phyloP scores from a whole-genome alignment of 768 basidiomycete species.

The Coprinopsis sp. region DNA sequence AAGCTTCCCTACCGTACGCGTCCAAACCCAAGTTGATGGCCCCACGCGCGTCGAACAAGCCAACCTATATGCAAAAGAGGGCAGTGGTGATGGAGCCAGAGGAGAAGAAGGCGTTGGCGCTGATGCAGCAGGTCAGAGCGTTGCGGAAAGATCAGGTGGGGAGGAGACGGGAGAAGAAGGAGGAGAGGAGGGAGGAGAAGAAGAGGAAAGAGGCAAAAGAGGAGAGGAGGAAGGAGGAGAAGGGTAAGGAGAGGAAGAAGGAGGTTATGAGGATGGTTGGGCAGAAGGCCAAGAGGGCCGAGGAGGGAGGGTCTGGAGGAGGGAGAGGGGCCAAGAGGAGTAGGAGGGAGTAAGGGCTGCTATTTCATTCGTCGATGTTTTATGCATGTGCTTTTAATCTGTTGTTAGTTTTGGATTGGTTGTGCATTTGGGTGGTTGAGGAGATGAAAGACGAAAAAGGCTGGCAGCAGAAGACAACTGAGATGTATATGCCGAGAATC shows the following conservation, averaged over 20 bases:
- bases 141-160: constrained; percentile 83
- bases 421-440: too few relatives aligned
- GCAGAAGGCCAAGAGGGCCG: constrained; percentile 67
- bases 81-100: constrained; percentile 95
- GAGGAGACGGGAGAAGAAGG: constrained; percentile 80
- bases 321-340: constrained; percentile 50
- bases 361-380: too few relatives aligned
- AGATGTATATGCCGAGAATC: too few relatives aligned
- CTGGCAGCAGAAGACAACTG: too few relatives aligned
- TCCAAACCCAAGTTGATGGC: constrained; percentile 86
- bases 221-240: constrained; percentile 56
- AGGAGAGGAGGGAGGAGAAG: constrained; percentile 64
- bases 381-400: too few relatives aligned
- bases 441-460: too few relatives aligned
- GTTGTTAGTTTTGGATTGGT: too few relatives aligned
- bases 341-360: constrained; percentile 33
- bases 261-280: constrained; percentile 71
- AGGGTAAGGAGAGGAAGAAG: constrained; percentile 73
- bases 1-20: constrained; percentile 85
- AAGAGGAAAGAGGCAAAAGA: constrained; percentile 71
- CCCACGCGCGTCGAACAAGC: constrained; percentile 59
- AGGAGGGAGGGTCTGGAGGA: constrained; percentile 58
- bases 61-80: constrained; percentile 91
- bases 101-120: constrained; percentile 86
- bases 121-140: constrained; percentile 92